Percentiles rank a stretch among this genome's conserved stretches.
Conservation (phyloP, 768 basidiomycete genomes). For the Suillus paluster region DNA sequence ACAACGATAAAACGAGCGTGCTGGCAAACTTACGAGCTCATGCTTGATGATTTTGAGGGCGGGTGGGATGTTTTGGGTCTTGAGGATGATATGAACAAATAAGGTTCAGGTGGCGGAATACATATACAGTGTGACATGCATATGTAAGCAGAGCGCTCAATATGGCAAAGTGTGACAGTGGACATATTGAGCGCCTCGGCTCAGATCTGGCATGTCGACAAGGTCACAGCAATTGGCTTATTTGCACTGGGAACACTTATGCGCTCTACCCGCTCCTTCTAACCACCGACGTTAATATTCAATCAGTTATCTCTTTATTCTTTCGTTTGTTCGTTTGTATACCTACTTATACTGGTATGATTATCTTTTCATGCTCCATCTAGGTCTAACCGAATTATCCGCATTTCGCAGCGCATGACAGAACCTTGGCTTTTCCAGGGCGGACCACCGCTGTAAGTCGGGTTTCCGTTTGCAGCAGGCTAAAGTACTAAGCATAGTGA, state of each 20-base stretch:
- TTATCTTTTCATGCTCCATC: neutral
- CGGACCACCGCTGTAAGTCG: conserved; percentile 24
- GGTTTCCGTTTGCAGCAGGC: neutral
- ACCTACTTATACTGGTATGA: neutral
- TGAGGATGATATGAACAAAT: conserved; percentile 28
- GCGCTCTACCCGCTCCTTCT: neutral
- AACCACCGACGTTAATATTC: conserved; percentile 2
- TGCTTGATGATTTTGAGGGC: conserved; percentile 27
- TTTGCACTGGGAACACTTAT: too few relatives aligned
- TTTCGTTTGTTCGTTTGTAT: conserved; percentile 1
- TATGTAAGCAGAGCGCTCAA: conserved; percentile 14
- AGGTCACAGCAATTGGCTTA: conserved; percentile 4
- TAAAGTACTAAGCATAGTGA: conserved; percentile 9
- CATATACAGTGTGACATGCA: conserved; percentile 42
- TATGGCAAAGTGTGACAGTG: conserved; percentile 10
- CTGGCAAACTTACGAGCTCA: conserved; percentile 28
- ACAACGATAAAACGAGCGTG: neutral
- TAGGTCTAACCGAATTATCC: neutral
- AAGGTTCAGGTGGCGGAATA: conserved; percentile 36
- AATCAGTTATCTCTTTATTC: conserved; percentile 4
- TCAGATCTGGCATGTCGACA: conserved; percentile 7
- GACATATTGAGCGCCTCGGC: conserved; percentile 18
- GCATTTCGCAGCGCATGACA: conserved; percentile 24
- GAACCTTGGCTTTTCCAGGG: conserved; percentile 24
- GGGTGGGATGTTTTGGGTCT: conserved; percentile 17